Base-by-base conservation (phyloP, 1,284 basidiomycete species). In the Ceratobasidium theobromae region DNA sequence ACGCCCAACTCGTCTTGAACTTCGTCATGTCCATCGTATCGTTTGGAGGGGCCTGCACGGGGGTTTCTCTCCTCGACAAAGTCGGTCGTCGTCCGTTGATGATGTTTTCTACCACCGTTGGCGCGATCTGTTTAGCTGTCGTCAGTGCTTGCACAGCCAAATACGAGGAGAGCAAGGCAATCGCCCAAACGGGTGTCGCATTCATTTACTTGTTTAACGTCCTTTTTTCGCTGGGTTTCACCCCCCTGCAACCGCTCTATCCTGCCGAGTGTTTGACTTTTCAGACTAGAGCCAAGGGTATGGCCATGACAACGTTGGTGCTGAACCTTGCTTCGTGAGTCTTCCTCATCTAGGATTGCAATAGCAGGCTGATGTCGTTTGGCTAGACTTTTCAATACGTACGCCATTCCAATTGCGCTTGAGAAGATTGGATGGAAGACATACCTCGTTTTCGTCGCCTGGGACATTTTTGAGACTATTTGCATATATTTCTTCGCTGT, bases 231-330 rank as follows among this genome's bases (percentile, higher is more conserved):
- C 70, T 74, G 53, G 73, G 74, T n/a, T 74, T 71, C 67, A 75
- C 74, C 1, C 74, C 75, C 0, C 57, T 76, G 1, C 73, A 75
- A 54, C 69, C 68, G 25, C 66, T 71, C 0, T 76, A 76, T 66
- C 74, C 74, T 12, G 69, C 74, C 38, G 75, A 75, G 51, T 70
- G 71, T n/a, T 66, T 75, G n/a, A 51, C 71, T 0, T 74, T 69
- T 70, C 73, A 75, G 66, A 70, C 53, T 35, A 69, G 74, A 65
- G 74, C 74, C 0, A 75, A 75, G 65, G 74, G 74, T 51, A 66
- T 75, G 35, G 75, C 74, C 4, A 66, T 73, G 3, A 71, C 72
- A 45, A 66, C 64, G 3, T 25, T 66, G 3, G 53, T 66, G 8
- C 51, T 53, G 9, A 66, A 66, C 43, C 30, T 66, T 41, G 64